These are phyloP conservation scores for Teunomyces panamensis DNA, from an alignment of 805 yeast genomes.

Conservation along the genomic window DNA sequence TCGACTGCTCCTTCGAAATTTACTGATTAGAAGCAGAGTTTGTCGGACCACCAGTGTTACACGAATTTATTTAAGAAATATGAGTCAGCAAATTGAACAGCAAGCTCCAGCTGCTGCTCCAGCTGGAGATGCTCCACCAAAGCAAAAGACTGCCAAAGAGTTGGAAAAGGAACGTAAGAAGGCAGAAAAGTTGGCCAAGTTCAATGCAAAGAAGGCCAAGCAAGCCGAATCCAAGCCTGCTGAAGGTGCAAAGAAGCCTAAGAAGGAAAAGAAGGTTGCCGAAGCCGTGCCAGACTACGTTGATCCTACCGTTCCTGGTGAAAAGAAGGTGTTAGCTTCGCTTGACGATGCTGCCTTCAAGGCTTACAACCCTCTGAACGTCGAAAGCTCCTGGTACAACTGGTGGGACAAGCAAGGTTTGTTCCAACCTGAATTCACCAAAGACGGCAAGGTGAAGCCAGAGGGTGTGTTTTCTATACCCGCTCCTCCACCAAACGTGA, in stretches of 20 bases:
- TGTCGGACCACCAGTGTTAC: not conserved
- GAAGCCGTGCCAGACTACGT: slow-evolving; percentile 82
- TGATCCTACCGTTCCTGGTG: slow-evolving; percentile 83
- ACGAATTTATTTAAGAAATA: slow-evolving; percentile 2
- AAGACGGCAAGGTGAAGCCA: slow-evolving; percentile 71
- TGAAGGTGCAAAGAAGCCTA: slow-evolving; percentile 54
- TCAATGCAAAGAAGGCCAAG: slow-evolving; percentile 76
- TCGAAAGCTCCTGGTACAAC: slow-evolving; percentile 94
- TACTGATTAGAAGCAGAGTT: slow-evolving; percentile 3
- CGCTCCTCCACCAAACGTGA: slow-evolving; percentile 99
- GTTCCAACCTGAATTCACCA: slow-evolving; percentile 81
- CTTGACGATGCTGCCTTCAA: slow-evolving; percentile 91
- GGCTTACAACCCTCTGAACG: slow-evolving; percentile 88
- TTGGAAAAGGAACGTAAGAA: slow-evolving; percentile 83
- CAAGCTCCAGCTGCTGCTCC: slow-evolving; percentile 10
- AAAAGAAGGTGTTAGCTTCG: slow-evolving; percentile 82
- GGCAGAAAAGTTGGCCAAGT: slow-evolving; percentile 84
- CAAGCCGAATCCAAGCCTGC: slow-evolving; percentile 47
- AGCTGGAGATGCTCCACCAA: slow-evolving; percentile 16
- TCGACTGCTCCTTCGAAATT: slow-evolving; percentile 4
- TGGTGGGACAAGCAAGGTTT: slow-evolving; percentile 94
- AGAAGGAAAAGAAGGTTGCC: slow-evolving; percentile 62
- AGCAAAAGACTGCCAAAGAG: slow-evolving; percentile 72
- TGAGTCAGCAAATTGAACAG: slow-evolving; percentile 8
- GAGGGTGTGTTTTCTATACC: slow-evolving; percentile 89